phyloP scores from a whole-genome alignment of 2,329 filamentous ascomycete genomes.

The Teratosphaeria gauchensis region DNA sequence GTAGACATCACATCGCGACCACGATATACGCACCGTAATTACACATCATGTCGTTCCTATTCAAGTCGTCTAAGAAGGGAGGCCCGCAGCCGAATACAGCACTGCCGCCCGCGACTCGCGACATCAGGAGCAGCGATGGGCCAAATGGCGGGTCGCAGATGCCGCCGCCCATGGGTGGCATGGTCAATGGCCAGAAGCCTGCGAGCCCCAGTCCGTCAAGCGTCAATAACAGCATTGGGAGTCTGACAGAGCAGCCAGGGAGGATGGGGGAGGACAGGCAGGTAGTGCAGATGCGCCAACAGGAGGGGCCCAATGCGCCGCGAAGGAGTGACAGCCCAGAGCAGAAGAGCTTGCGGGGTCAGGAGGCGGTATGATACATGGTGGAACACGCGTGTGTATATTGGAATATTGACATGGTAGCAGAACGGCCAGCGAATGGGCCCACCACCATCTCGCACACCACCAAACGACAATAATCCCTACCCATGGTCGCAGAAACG shows the following conservation, averaged over 20 bases:
- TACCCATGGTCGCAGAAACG: slow-evolving; percentile 95
- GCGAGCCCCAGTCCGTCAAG: slow-evolving; percentile 55
- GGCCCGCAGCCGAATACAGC: slow-evolving; percentile 15
- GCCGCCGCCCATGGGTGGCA: slow-evolving; percentile 37
- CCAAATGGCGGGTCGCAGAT: slow-evolving; percentile 27
- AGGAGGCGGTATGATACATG: slow-evolving; percentile 7
- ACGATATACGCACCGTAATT: neutral
- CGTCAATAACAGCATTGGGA: slow-evolving; percentile 39
- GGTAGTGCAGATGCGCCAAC: neutral
- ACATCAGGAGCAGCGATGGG: slow-evolving; percentile 48
- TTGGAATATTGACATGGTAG: neutral
- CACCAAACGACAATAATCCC: slow-evolving; percentile 60
- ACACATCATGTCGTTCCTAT: slow-evolving; percentile 41
- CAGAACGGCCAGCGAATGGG: slow-evolving; percentile 15
- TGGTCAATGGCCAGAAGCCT: slow-evolving; percentile 16
- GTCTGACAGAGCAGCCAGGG: slow-evolving; percentile 4
- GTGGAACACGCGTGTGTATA: neutral
- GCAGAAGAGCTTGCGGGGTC: slow-evolving; percentile 38
- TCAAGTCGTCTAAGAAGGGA: slow-evolving; percentile 31
- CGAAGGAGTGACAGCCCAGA: slow-evolving; percentile 45
- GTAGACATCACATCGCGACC: neutral
- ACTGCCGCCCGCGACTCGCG: slow-evolving; percentile 46
- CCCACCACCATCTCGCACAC: slow-evolving; percentile 30
- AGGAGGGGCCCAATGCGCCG: slow-evolving; percentile 24
- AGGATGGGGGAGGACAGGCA: neutral